A percentile compares a stretch with the other conserved stretches of the same genome.
These are phyloP conservation scores for Volvariella surrecta DNA, from an alignment of 1,284 basidiomycete species.

Conservation along the genomic window DNA sequence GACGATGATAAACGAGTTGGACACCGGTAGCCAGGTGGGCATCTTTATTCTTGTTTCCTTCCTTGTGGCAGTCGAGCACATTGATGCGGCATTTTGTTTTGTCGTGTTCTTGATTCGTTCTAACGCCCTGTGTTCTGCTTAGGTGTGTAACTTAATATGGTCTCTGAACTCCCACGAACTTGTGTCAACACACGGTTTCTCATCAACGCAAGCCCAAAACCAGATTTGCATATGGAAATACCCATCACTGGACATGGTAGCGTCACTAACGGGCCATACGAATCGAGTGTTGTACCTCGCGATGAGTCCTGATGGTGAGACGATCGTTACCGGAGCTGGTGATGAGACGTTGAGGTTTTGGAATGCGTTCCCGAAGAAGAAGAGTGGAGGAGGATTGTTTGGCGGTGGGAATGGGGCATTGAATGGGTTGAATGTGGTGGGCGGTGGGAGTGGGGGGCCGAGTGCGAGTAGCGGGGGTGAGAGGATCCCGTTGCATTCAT, in stretches of 20 bases:
- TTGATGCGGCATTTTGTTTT: not conserved
- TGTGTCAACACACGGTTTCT: conserved; percentile 97
- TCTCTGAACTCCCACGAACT: conserved; percentile 94
- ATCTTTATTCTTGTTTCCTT: not conserved
- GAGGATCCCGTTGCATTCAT: too few species aligned
- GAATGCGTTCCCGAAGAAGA: conserved; percentile 83
- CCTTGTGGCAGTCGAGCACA: not conserved
- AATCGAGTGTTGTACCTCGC: conserved; percentile 93
- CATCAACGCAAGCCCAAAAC: conserved; percentile 88
- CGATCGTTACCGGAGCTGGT: conserved; percentile 96
- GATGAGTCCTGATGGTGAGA: conserved; percentile 95
- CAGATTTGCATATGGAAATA: conserved; percentile 99
- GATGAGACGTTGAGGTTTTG: conserved; percentile 97
- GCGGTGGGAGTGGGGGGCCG: too few species aligned
- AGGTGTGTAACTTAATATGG: conserved; percentile 98
- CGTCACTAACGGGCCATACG: conserved; percentile 91
- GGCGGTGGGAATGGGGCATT: not conserved
- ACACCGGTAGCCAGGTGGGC: conserved; percentile 88
- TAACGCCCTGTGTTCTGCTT: conserved; percentile 4
- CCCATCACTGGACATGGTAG: conserved; percentile 88
- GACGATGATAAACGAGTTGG: conserved; percentile 75
- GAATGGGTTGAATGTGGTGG: conserved; percentile 7
- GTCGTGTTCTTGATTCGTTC: not conserved
- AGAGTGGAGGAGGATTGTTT: conserved; percentile 22
- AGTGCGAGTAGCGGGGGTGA: too few species aligned